Evolutionary conservation across 768 basidiomycete species (phyloP), one percentile per base, ranked within the genome.

Genomic region (Termitomyces eurrhizus): DNA sequence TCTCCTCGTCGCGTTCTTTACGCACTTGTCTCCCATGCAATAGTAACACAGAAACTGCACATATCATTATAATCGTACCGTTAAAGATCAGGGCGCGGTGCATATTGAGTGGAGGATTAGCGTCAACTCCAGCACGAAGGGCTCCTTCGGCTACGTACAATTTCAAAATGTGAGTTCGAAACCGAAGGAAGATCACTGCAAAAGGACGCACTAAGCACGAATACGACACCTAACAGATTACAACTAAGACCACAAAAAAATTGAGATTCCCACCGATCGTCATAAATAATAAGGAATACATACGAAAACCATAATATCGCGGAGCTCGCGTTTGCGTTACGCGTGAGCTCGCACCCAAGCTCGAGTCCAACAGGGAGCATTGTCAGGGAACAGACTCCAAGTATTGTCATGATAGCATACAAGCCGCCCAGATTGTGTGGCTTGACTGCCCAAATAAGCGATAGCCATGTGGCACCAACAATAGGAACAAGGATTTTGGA

Each of bases 381-480:
- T 2, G 85, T 82, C 58, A 94, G 63, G 3, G 86, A 85, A 51
- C 79, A 72, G 14, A 82, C 73, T 16, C 93, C 93, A 36, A 93
- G 80, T 36, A 93, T 68, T 4, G 80, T 80, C 77, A 89, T 86
- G 51, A 93, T 76, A 4, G 77, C 79, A 68, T 85, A 94, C 9
- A 93, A 70, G 0, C 77, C 85, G 1, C 71, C 85, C 1, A 74
- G 69, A 64, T 92, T 86, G 63, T 88, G 67, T 9, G 84, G 85
- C 60, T 78, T 82, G 41, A 89, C 90, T 90, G 87, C 90, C 92
- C 91, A 94, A 36, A 94, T 87, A 18, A 93, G 73, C 5, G 84
- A 83, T 14, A 93, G 70, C 90, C 91, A 93, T 26, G 78, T 77
- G 1, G 66, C 77, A 16, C 79, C 86, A 6, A 89, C 75, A 48